Conservation (phyloP, 1,139 yeast species). For the Trichomonascaceae sp. region DNA sequence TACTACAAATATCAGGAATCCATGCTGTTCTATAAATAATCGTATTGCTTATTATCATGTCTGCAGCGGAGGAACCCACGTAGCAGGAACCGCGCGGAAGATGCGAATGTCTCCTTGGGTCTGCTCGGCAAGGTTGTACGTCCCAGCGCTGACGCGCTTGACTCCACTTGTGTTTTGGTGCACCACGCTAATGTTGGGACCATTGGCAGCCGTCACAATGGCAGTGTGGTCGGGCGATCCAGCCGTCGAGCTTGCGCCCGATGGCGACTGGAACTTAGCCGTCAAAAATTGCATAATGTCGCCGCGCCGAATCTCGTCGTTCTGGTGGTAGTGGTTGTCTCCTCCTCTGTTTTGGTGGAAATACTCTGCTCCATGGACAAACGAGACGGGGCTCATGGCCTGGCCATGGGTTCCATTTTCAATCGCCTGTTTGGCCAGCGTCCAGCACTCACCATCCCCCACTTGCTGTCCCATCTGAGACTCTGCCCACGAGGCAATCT, state of each 20-base stretch:
- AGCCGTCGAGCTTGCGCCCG: slow-evolving; percentile 13
- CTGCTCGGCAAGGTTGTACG: slow-evolving; percentile 32
- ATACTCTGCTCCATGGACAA: slow-evolving; percentile 47
- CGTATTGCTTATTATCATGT: background rate
- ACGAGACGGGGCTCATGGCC: slow-evolving; percentile 45
- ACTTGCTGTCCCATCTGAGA: slow-evolving; percentile 40
- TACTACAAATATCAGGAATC: no score
- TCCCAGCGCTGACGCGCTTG: slow-evolving; percentile 36
- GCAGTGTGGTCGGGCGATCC: slow-evolving; percentile 65
- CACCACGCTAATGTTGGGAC: slow-evolving; percentile 28
- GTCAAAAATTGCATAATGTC: slow-evolving; percentile 34
- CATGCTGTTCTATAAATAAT: background rate
- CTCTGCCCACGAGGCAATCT: slow-evolving; percentile 53
- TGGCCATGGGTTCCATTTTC: slow-evolving; percentile 46
- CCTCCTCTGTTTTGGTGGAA: no score
- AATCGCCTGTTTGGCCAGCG: slow-evolving; percentile 53
- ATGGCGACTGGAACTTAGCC: slow-evolving; percentile 31
- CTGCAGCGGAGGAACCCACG: slow-evolving; percentile 33
- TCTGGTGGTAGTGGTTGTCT: slow-evolving; percentile 12
- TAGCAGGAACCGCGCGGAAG: slow-evolving; percentile 42
- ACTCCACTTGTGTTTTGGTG: slow-evolving; percentile 51
- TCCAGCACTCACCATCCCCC: slow-evolving; percentile 73
- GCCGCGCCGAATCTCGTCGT: slow-evolving; percentile 30
- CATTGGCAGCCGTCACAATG: slow-evolving; percentile 32
- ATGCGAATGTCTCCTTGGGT: slow-evolving; percentile 37